phyloP scores from a whole-genome alignment of 2,329 filamentous ascomycete genomes.

The Phialophora chinensis region DNA sequence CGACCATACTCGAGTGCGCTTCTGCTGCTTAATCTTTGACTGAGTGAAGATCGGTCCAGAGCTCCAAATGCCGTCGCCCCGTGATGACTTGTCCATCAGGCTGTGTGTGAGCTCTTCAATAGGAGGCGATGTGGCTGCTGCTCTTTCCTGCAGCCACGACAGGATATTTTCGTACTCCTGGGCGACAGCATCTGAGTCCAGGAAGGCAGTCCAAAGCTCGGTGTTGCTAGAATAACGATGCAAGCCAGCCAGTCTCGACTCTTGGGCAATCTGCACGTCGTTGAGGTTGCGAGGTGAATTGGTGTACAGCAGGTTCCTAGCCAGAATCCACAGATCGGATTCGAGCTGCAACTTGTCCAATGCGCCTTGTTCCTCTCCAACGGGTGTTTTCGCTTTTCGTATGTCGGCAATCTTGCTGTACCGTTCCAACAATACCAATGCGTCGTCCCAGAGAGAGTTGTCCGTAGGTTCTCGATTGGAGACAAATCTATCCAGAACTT shows the following conservation, averaged over 20 bases:
- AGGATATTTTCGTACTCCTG: slow-evolving; percentile 80
- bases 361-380: slow-evolving; percentile 44
- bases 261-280: slow-evolving; percentile 49
- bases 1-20: slow-evolving; percentile 73
- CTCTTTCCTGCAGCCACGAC: slow-evolving; percentile 79
- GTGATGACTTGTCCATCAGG: slow-evolving; percentile 75
- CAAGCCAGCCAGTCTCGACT: slow-evolving; percentile 50
- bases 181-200: slow-evolving; percentile 73
- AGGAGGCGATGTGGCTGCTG: slow-evolving; percentile 69
- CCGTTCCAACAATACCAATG: slow-evolving; percentile 70
- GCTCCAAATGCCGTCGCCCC: slow-evolving; percentile 76
- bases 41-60: slow-evolving; percentile 94
- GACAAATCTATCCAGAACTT: slow-evolving; percentile 76
- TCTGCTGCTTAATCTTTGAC: slow-evolving; percentile 85
- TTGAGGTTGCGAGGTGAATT: slow-evolving; percentile 64
- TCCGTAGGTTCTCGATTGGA: slow-evolving; percentile 47
- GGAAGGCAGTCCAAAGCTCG: slow-evolving; percentile 74
- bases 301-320: slow-evolving; percentile 71
- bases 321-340: slow-evolving; percentile 75
- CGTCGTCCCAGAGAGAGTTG: slow-evolving; percentile 59
- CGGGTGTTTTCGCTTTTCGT: slow-evolving; percentile 43
- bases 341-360: slow-evolving; percentile 78
- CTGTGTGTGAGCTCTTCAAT: slow-evolving; percentile 78
- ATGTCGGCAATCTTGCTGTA: slow-evolving; percentile 65
- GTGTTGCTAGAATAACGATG: slow-evolving; percentile 65